Evolutionary conservation across 2,329 filamentous ascomycete species (phyloP), one percentile per base, ranked within the genome.

Genomic region (Drechslerella dactyloides): DNA sequence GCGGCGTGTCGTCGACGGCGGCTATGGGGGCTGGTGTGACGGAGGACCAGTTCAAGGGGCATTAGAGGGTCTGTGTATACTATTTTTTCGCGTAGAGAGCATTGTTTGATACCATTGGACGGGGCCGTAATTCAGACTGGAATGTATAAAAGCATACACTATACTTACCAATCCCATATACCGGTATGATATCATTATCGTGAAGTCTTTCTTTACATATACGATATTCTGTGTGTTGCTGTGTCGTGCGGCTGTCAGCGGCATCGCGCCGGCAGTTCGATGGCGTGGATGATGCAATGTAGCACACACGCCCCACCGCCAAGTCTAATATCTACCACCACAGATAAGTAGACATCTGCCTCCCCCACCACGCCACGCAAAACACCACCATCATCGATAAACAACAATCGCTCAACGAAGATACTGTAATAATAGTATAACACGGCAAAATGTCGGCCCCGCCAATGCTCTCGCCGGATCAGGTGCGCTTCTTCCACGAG

Each of bases 11-110:
- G 80, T 92, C 88, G 74, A 97, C 93, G 0, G 90, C 90, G 72
- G 94, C 94, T 19, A 99, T 99, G 94, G 94, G 93, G 35, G 91
- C 92, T 83, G 94, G 94, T 69, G 94, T 99, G 69, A 99, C 94
- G 0, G 94, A 99, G 84, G 93, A 97, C 78, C 94, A 99, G 82
- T 99, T 99, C 81, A 89, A 92, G 77, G 69, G 69, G 52, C 69
- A 73, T 42, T 73, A 48, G 62, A 8, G 6, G 42, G 15, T 73
- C 83, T 73, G 53, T 52, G 55, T 60, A 44, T 15, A 42, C 50
- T 51, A 42, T 57, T 21, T 61, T 30, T 11, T 59, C 21, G 56
- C 37, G 56, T 59, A 50, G 56, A 59, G 40, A 37, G 17, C 48
- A 51, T 40, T 23, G 50, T 60, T 37, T 60, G 55, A 59, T 59